Evolutionary conservation across 2,329 filamentous ascomycete genomes (phyloP), one percentile per base, ranked within the genome.

Genomic region (Leptographium radiaticola): DNA sequence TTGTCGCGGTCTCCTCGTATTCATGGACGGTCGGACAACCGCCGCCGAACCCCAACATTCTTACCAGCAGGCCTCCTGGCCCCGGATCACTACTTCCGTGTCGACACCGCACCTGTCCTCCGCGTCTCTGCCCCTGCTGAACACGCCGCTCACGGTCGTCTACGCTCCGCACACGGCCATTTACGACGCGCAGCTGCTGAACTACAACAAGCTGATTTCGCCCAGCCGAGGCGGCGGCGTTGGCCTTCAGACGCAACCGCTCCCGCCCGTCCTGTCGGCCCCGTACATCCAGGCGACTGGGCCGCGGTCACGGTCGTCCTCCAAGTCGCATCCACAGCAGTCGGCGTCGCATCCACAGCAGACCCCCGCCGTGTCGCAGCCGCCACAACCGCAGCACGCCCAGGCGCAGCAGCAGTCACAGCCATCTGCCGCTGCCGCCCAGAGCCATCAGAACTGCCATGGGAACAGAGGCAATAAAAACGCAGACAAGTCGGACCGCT

Each of bases 181-280:
- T 58, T 80, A 81, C 66, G 77, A 83, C 62, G 77, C 77, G 53
- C 79, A 81, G 66, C 75, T 84, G 54, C 72, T 79, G 51, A 75
- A 82, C 60, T 84, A 84, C 72, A 84, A 83, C 66, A 78, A 76
- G 63, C 77, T 84, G 64, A 75, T 84, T 60, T 77, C 79, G 52
- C 75, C 78, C 49, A 70, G 75, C 54, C 70, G 78, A 62, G 65
- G 67, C 57, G 68, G 68, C 34, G 63, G 77, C 61, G 75, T 76
- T 60, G 76, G 77, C 61, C 67, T 81, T 56, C 78, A 80, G 62
- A 72, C 75, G 56, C 68, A 74, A 58, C 75, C 79, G 55, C 72
- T 80, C 57, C 73, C 76, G 57, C 74, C 78, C 51, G 68, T 77
- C 56, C 66, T 81, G 58, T 78, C 78, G 52, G 69, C 77, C 54